These are phyloP conservation scores for Nakazawaea anatomiae DNA, from an alignment of 805 yeast species.

Conservation along the genomic window DNA sequence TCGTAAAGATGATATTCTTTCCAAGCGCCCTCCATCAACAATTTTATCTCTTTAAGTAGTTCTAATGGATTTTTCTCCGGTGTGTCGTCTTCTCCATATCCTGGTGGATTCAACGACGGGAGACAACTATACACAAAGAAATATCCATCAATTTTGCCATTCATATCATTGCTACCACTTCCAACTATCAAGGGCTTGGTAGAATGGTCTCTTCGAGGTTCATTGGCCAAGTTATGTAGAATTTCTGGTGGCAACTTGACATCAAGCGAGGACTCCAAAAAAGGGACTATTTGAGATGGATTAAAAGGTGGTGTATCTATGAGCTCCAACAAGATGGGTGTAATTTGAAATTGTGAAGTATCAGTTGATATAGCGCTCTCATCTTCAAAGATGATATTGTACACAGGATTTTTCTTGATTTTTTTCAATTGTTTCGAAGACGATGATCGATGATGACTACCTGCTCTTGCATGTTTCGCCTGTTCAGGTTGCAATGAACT, in stretches of 20 bases:
- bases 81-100: slow-evolving; percentile 31
- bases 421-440: slow-evolving; percentile 4
- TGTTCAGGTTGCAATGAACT: slow-evolving; percentile 17
- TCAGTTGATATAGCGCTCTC: background rate
- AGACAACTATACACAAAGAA: slow-evolving; percentile 63
- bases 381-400: slow-evolving; percentile 1
- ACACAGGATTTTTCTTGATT: slow-evolving; percentile 3
- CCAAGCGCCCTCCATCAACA: slow-evolving; percentile 70
- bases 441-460: slow-evolving; percentile 12
- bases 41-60: slow-evolving; percentile 40
- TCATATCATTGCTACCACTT: slow-evolving; percentile 72
- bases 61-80: slow-evolving; percentile 22
- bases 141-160: slow-evolving; percentile 74
- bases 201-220: slow-evolving; percentile 53
- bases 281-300: slow-evolving; percentile 64
- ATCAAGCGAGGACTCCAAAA: slow-evolving; percentile 65
- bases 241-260: slow-evolving; percentile 54
- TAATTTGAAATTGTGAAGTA: slow-evolving; percentile 17
- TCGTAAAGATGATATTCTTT: slow-evolving; percentile 53
- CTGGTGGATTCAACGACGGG: slow-evolving; percentile 59
- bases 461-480: slow-evolving; percentile 14
- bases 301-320: slow-evolving; percentile 73
- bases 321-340: slow-evolving; percentile 62
- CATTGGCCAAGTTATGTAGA: slow-evolving; percentile 55
- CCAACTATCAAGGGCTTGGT: slow-evolving; percentile 69